phyloP scores from a whole-genome alignment of 148 eudicot genomes.

The Diospyros kaki region DNA sequence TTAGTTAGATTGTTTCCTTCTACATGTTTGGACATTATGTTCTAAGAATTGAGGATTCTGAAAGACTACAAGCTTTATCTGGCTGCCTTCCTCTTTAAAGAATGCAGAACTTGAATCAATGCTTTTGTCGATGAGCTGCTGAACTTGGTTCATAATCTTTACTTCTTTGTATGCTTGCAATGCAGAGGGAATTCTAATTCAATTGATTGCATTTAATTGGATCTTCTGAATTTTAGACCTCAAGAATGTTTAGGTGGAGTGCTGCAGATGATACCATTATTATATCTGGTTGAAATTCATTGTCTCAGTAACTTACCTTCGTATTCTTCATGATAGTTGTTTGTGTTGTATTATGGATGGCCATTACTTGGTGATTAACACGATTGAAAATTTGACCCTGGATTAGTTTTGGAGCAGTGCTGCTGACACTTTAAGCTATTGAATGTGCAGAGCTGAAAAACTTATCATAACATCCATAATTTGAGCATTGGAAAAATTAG shows the following conservation, averaged over 20 bases:
- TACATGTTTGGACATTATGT: slow-evolving; percentile 4
- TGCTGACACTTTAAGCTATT: neutral
- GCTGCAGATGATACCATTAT: neutral
- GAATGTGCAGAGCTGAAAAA: neutral
- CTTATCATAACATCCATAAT: neutral
- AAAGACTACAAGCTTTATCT: neutral
- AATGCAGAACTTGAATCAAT: neutral
- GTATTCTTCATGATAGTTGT: neutral
- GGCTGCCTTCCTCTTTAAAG: neutral
- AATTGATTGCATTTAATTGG: neutral
- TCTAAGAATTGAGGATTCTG: slow-evolving; percentile 1
- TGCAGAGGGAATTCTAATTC: slow-evolving; percentile 1
- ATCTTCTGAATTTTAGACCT: neutral
- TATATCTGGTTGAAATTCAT: neutral
- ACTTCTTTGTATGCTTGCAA: too few relatives aligned
- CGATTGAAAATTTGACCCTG: neutral
- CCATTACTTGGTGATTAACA: neutral
- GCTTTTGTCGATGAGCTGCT: neutral
- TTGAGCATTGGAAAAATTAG: neutral
- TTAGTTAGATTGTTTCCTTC: slow-evolving; percentile 10
- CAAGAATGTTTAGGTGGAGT: neutral
- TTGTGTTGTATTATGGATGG: neutral
- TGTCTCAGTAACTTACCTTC: neutral
- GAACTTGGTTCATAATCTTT: neutral
- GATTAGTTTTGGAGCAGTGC: neutral